Evolutionary conservation across 331 rosid genomes (phyloP).

Genomic region (Quercus lobata): DNA sequence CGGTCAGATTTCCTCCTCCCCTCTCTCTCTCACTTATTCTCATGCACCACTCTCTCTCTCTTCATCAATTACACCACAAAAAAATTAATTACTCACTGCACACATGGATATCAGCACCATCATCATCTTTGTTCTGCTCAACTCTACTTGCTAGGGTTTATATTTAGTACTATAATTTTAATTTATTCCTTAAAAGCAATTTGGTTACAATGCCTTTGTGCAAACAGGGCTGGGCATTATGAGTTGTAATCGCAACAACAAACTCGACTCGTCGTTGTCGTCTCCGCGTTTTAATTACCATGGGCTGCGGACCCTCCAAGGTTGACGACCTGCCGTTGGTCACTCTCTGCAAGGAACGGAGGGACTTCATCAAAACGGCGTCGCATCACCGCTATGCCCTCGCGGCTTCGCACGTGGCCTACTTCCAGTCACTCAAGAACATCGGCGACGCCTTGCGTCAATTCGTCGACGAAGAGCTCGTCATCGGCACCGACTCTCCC

Average conservation of each 20-base stretch:
- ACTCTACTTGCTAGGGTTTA: neutral
- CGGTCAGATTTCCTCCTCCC: constrained; percentile 48
- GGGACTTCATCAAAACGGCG: constrained; percentile 65
- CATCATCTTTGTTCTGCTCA: neutral
- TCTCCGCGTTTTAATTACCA: constrained; percentile 11
- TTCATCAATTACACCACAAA: too few relatives aligned
- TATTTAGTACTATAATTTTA: neutral
- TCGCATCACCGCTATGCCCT: constrained; percentile 78
- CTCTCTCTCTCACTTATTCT: constrained; percentile 25
- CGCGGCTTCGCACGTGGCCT: constrained; percentile 85
- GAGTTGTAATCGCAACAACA: neutral
- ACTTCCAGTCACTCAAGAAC: constrained; percentile 72
- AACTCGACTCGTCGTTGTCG: too few relatives aligned
- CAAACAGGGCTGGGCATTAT: constrained; percentile 27
- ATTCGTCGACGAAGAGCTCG: constrained; percentile 80
- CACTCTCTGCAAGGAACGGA: constrained; percentile 72
- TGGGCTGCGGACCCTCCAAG: constrained; percentile 97
- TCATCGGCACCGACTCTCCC: constrained; percentile 37
- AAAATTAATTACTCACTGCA: neutral
- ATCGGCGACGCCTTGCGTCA: constrained; percentile 76
- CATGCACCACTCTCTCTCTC: constrained; percentile 21
- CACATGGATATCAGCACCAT: neutral
- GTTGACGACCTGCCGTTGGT: constrained; percentile 81
- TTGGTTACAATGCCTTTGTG: constrained; percentile 34
- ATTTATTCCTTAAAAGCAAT: too few relatives aligned